Evolutionary conservation across 2,329 filamentous ascomycete species (phyloP).

Genomic region (Fusarium zealandicum): DNA sequence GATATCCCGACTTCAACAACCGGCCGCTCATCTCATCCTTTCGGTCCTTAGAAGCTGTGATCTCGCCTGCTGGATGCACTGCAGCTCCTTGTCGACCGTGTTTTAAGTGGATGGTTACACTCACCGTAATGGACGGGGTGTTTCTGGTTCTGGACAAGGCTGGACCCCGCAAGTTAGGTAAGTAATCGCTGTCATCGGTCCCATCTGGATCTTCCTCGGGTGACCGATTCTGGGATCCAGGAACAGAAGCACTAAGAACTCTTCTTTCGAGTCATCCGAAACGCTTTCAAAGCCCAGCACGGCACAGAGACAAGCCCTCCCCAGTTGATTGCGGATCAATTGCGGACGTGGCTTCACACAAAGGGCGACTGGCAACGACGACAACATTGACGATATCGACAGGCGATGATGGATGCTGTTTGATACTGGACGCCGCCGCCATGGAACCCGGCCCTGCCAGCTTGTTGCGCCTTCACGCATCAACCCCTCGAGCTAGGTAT

Average conservation of each 20-base stretch:
- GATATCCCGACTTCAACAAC: conserved; percentile 12
- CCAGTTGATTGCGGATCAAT: background rate
- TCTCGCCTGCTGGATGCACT: conserved; percentile 1
- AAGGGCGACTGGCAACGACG: conserved; percentile 15
- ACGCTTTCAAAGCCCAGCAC: background rate
- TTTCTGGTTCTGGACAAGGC: background rate
- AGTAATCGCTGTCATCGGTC: background rate
- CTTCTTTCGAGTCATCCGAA: conserved; percentile 4
- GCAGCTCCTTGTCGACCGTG: background rate
- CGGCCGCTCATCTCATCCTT: background rate
- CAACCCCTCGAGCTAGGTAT: conserved; percentile 39
- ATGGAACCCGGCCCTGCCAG: conserved; percentile 35
- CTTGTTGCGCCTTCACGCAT: conserved; percentile 30
- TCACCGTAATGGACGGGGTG: too few species aligned
- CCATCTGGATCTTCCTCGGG: background rate
- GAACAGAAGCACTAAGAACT: background rate
- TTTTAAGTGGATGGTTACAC: background rate
- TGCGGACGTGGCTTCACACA: background rate
- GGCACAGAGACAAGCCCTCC: conserved; percentile 10
- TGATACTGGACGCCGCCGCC: conserved; percentile 23
- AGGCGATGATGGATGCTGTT: conserved; percentile 19
- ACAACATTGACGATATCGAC: conserved; percentile 10
- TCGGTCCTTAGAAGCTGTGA: background rate
- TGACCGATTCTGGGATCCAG: background rate
- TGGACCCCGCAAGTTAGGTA: background rate